These are phyloP conservation scores for Daldinia eschscholtzii DNA, from an alignment of 2,329 filamentous ascomycete genomes.

Conservation along the genomic window DNA sequence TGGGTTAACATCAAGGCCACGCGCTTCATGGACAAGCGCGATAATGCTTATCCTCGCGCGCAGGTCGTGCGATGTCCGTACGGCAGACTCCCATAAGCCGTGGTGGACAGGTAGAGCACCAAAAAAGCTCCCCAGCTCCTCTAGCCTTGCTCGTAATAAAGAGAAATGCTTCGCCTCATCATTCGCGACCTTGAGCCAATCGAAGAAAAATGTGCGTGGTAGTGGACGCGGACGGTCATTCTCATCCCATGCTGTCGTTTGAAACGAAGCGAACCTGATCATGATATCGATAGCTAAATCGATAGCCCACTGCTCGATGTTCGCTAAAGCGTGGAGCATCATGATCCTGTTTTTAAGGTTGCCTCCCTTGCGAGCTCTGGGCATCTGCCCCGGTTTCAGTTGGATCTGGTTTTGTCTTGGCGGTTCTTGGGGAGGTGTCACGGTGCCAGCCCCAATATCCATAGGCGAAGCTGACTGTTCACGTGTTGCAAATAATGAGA, in stretches of 20 bases:
- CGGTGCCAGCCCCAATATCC: slow-evolving; percentile 56
- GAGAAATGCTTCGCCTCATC: slow-evolving; percentile 64
- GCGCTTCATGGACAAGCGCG: slow-evolving; percentile 62
- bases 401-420: slow-evolving; percentile 57
- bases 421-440: slow-evolving; percentile 56
- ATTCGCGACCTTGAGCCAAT: slow-evolving; percentile 62
- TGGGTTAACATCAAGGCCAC: slow-evolving; percentile 61
- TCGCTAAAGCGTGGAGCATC: slow-evolving; percentile 62
- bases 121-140: slow-evolving; percentile 60
- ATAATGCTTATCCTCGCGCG: slow-evolving; percentile 61
- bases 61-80: slow-evolving; percentile 58
- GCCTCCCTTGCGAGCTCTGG: slow-evolving; percentile 57
- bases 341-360: slow-evolving; percentile 59
- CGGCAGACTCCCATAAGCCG: slow-evolving; percentile 60
- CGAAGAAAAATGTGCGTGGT: slow-evolving; percentile 60
- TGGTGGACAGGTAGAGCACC: slow-evolving; percentile 61
- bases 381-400: slow-evolving; percentile 57
- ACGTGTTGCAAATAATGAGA: slow-evolving; percentile 56
- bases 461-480: slow-evolving; percentile 57
- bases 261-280: slow-evolving; percentile 60
- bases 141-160: slow-evolving; percentile 58
- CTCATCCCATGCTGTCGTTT: slow-evolving; percentile 48
- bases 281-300: slow-evolving; percentile 63
- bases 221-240: slow-evolving; percentile 48
- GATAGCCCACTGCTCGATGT: slow-evolving; percentile 63